Conservation (phyloP, 768 basidiomycete genomes). For the Termitomyces sp. region DNA sequence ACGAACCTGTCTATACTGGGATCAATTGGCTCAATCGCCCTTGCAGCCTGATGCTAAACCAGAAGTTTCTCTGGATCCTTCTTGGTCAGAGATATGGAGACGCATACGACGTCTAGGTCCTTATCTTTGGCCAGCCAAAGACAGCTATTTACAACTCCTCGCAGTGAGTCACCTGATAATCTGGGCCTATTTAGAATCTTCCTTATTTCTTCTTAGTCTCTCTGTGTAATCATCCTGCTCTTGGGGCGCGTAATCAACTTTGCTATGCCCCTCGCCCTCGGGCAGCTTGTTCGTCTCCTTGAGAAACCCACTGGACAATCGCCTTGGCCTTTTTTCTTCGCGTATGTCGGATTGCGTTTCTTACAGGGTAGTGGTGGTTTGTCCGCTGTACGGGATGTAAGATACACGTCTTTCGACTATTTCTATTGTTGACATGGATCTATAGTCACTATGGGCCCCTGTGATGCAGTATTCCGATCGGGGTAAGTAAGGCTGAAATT, state of each 20-base stretch:
- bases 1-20: not conserved
- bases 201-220: conserved; percentile 33
- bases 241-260: conserved; percentile 75
- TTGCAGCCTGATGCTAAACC: conserved; percentile 36
- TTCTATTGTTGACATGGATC: not conserved
- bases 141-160: conserved; percentile 57
- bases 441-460: conserved; percentile 72
- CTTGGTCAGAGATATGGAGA: conserved; percentile 63
- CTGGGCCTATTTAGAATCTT: not conserved
- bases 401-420: conserved; percentile 10
- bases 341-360: conserved; percentile 67
- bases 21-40: conserved; percentile 2
- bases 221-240: conserved; percentile 68
- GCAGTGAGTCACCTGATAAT: conserved; percentile 39
- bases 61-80: conserved; percentile 55
- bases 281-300: conserved; percentile 53
- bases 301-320: conserved; percentile 41
- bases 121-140: conserved; percentile 81
- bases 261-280: conserved; percentile 65
- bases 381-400: conserved; percentile 56
- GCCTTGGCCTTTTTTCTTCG: conserved; percentile 65
- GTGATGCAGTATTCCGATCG: conserved; percentile 88
- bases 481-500: conserved; percentile 24
- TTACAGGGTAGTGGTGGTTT: conserved; percentile 76
- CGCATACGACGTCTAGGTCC: conserved; percentile 67